Evolutionary conservation across 768 basidiomycete genomes (phyloP), one percentile per base, ranked within the genome.

Genomic region (Leccinum barrowsii): DNA sequence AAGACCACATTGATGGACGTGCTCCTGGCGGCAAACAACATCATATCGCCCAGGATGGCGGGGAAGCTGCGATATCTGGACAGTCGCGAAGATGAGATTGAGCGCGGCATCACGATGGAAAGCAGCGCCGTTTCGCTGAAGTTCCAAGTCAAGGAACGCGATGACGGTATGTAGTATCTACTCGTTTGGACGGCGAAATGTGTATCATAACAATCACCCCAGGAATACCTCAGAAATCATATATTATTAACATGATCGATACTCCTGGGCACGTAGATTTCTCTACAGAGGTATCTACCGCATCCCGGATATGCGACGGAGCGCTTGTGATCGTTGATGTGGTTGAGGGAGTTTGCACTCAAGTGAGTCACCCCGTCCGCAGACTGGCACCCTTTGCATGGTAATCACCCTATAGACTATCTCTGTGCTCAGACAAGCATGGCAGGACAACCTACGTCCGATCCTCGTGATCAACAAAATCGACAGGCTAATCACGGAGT

Each of bases 251-350:
- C 70, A 88, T 98, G 81, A 96, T 99, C 62, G 97, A 99, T 73
- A 98, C 97, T 0, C 97, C 97, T 15, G 97, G 97, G 4, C 97
- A 99, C 75, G 96, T 99, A 22, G 97, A 98, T 73, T 99, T 99
- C 65, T 95, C 94, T 0, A 94, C 89, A 56, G 97, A 98, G 70
- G 97, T 99, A 0, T 98, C 94, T 1, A 91, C 93, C 1, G 94
- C 96, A 21, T 92, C 94, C 12, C 79, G 95, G 51, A 70, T 99
- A 24, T 97, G 94, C 65, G 97, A 98, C 73, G 97, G 97, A 13
- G 94, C 96, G 2, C 80, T 99, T 6, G 90, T 99, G 42, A 77
- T 99, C 5, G 94, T 99, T 1, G 97, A 99, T 70, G 94, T 92
- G 2, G 93, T 98, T 1, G 97, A 98, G 75, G 97, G 97, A 12